Base-by-base conservation (phyloP, 2,329 filamentous ascomycete species). In the Apiospora koreana region DNA sequence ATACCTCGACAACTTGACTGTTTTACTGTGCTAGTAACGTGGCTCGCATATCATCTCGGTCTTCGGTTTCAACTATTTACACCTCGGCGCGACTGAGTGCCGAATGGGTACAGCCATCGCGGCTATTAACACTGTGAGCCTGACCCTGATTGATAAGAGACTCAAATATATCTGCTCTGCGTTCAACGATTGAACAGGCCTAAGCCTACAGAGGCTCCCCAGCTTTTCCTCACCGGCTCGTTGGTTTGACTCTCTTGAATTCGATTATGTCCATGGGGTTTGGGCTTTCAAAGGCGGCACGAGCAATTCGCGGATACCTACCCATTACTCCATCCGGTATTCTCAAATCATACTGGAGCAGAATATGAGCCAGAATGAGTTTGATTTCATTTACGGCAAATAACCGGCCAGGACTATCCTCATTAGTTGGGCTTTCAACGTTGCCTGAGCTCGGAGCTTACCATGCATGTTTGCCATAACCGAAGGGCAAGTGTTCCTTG, bases 321-420 rank as follows among this genome's bases (percentile, higher is more conserved):
- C 75, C 73, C 35, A 70, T 75, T 46, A 73, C 62, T 6, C 75
- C 77, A 5, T 75, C 74, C 2, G 73, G 73, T 71, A 78, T 76
- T 41, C 72, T 73, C n/a, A 81, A 48, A 25, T 84, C 80, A 68
- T 83, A 83, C 9, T 77, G 81, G 5, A 84, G 80, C 69, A 84
- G 72, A 5, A 81, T 73, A 38, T 78, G 77, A 6, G 79, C 81
- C 31, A 84, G 65, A 48, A 84, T 80, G 71, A 83, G 74, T 76
- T 85, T 84, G 74, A 84, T 82, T 75, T 84, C 80, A 67, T 83
- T 81, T 23, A 80, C 77, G 2, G 83, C 83, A 67, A 84, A 84
- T 77, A 83, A 84, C 0, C 82, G 77, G 0, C 82, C 83, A 0
- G 81, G 81, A 68, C 66, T 68, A 5, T 2, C 16, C n/a, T 48